phyloP scores from a whole-genome alignment of 2,329 filamentous ascomycete species.

The Cladosporium phlei region DNA sequence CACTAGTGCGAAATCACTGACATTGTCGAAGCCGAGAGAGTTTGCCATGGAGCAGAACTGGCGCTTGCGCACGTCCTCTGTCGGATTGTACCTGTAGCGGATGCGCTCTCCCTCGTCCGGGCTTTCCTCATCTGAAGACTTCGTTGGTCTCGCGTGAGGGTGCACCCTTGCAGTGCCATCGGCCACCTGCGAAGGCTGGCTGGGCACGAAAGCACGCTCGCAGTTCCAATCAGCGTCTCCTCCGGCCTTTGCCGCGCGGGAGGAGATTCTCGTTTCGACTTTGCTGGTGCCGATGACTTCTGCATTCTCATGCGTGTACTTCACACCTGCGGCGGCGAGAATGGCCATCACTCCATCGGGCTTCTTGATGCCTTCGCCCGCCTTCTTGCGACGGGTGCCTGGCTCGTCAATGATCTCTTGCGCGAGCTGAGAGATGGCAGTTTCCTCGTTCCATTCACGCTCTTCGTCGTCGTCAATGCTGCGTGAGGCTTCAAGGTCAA shows the following conservation, averaged over 20 bases:
- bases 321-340: conserved; percentile 77
- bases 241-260: conserved; percentile 62
- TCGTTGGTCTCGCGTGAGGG: conserved; percentile 26
- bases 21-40: conserved; percentile 69
- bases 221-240: conserved; percentile 49
- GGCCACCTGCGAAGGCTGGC: conserved; percentile 44
- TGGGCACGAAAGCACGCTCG: conserved; percentile 41
- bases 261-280: conserved; percentile 79
- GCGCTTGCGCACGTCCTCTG: conserved; percentile 65
- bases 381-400: conserved; percentile 32
- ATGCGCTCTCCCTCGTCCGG: conserved; percentile 32
- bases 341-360: conserved; percentile 83
- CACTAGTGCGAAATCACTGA: conserved; percentile 79
- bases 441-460: conserved; percentile 50
- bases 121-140: conserved; percentile 16
- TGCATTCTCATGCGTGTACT: conserved; percentile 94
- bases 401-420: conserved; percentile 48
- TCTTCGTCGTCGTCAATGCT: conserved; percentile 45
- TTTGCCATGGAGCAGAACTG: conserved; percentile 91
- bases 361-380: conserved; percentile 35
- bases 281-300: conserved; percentile 91
- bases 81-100: conserved; percentile 65
- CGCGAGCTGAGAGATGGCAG: conserved; percentile 69
- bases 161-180: conserved; percentile 7
- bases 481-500: conserved; percentile 65